A percentile compares a stretch with the other conserved stretches of the same genome.
Evolutionary conservation across 1,284 basidiomycete species (phyloP).

Genomic region (Papiliotrema laurentii): DNA sequence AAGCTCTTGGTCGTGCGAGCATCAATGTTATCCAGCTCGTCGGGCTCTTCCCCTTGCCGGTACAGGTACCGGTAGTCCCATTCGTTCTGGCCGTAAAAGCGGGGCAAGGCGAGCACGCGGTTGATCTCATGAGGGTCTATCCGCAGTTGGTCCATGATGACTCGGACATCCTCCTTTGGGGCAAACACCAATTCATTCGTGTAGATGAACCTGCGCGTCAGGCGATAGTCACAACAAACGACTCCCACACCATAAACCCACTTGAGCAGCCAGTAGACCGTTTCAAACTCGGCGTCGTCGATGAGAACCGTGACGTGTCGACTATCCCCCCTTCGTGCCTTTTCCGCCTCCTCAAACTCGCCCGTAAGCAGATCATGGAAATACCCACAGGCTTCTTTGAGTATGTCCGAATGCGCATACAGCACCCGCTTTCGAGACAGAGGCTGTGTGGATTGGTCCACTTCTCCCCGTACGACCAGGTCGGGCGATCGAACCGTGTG

Average conservation of each 20-base stretch:
- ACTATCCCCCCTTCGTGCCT: slow-evolving; percentile 23
- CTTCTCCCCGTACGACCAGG: background rate
- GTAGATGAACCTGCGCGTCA: slow-evolving; percentile 61
- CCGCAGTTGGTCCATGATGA: slow-evolving; percentile 20
- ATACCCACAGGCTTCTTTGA: slow-evolving; percentile 68
- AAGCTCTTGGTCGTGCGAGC: slow-evolving; percentile 20
- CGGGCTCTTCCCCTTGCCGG: slow-evolving; percentile 10
- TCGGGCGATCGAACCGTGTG: slow-evolving; percentile 41
- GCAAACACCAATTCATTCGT: slow-evolving; percentile 55
- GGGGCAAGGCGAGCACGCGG: slow-evolving; percentile 55
- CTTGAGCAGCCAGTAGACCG: slow-evolving; percentile 70
- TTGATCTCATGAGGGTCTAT: slow-evolving; percentile 34
- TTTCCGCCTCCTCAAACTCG: slow-evolving; percentile 60
- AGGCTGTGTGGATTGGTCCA: background rate
- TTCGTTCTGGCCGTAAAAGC: slow-evolving; percentile 58
- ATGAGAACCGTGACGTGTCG: slow-evolving; percentile 50
- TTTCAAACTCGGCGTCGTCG: slow-evolving; percentile 75
- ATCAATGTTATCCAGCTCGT: slow-evolving; percentile 11
- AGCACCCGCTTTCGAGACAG: slow-evolving; percentile 52
- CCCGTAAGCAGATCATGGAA: slow-evolving; percentile 73
- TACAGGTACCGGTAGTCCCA: slow-evolving; percentile 54
- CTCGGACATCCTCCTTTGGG: slow-evolving; percentile 54
- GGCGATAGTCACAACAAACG: background rate
- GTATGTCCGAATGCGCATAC: slow-evolving; percentile 74
- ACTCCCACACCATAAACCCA: slow-evolving; percentile 12